A percentile compares a stretch with the other conserved stretches of the same genome.
These are phyloP conservation scores for Ilex paraguariensis DNA, from an alignment of 305 asterid genomes.

Conservation along the genomic window DNA sequence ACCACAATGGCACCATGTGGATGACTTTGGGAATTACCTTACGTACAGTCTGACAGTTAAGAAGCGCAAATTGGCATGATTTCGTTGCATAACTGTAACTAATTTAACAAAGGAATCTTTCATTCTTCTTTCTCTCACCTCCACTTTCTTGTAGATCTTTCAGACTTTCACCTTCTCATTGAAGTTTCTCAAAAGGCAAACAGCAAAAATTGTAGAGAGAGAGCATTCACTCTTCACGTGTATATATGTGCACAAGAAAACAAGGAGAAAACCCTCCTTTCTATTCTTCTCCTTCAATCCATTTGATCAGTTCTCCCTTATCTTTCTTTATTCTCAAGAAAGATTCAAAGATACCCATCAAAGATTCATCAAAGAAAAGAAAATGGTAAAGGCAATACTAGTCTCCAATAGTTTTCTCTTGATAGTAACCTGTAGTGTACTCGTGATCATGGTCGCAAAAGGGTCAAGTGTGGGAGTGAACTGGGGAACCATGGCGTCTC, in stretches of 20 bases:
- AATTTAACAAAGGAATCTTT: not conserved
- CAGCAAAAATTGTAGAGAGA: not conserved
- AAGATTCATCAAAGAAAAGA: too few relatives aligned
- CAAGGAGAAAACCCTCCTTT: not conserved
- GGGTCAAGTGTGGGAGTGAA: slow-evolving; percentile 17
- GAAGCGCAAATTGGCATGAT: not conserved
- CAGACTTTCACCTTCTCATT: not conserved
- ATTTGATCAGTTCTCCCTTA: not conserved
- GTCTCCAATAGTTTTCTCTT: not conserved
- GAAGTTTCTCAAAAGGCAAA: not conserved
- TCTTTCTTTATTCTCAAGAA: not conserved
- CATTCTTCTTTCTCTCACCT: not conserved
- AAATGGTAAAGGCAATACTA: not conserved
- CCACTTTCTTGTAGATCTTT: too few relatives aligned
- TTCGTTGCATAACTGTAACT: not conserved
- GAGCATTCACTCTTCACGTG: not conserved
- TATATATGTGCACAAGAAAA: too few relatives aligned
- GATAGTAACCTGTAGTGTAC: not conserved
- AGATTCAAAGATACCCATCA: not conserved
- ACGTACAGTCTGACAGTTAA: not conserved
- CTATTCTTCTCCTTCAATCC: not conserved
- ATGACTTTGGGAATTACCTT: not conserved
- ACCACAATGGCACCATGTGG: not conserved
- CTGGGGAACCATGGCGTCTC: slow-evolving; percentile 25
- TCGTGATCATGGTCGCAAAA: not conserved